Evolutionary conservation across 2,329 filamentous ascomycete genomes (phyloP), one percentile per base, ranked within the genome.

Genomic region (Phyllosticta citriasiana): DNA sequence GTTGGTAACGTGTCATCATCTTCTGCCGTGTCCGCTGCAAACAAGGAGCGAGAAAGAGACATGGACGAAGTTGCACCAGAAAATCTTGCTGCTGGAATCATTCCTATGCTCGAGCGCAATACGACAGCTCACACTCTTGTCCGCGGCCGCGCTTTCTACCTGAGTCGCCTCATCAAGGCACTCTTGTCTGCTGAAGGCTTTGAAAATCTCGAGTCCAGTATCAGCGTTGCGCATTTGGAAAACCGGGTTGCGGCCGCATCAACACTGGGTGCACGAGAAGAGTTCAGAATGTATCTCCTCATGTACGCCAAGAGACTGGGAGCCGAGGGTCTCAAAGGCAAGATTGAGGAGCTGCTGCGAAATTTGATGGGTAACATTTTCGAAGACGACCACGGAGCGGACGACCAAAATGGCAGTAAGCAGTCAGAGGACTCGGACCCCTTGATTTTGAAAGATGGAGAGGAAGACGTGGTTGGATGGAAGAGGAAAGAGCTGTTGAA

Each of bases 281-380:
- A 99, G 72, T 99, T 97, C 76, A 85, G 91, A 62, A 80, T 96
- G 1, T 97, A 97, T 70, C 78, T 99, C n/a, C 88, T 91, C 69
- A 97, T 97, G 91, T 99, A 99, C 70, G 93, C 92, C 3, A 97
- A 97, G 77, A 86, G 94, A 0, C 83, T 99, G 5, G 94, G 94
- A 1, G 91, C 91, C 0, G 95, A 99, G 73, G 91, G 91, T 0
- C 78, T 93, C 57, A 85, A 88, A 66, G 82, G 84, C 61, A 99
- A 99, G 76, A 91, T 97, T 2, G 93, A 97, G 72, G 95, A 99
- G 77, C 79, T 99, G 9, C 78, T 97, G 27, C 88, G 90, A 66
- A 88, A 85, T 54, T 78, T 99, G 52, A 79, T 96, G 56, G 91
- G 92, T 7, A 88, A 89, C 4, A 72, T 87, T 7, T 82, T 81